phyloP scores from a whole-genome alignment of 306 rosid genomes.

The Carpinus fangiana region DNA sequence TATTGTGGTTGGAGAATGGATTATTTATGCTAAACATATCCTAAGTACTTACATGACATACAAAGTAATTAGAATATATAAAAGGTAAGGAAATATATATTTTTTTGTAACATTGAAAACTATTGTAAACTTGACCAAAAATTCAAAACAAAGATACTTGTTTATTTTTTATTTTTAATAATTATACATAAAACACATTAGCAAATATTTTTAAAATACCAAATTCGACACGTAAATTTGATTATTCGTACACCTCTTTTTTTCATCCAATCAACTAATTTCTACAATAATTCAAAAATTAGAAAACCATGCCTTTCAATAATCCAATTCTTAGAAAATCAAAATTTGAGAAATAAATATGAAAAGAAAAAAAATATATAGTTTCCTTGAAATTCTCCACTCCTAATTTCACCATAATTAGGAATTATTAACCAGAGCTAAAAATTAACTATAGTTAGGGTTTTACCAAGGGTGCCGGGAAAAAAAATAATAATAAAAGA shows the following conservation, averaged over 20 bases:
- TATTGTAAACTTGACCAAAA: not conserved
- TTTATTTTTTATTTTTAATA: no score
- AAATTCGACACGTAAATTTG: not conserved
- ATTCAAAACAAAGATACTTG: no score
- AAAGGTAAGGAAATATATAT: not conserved
- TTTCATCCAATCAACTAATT: not conserved
- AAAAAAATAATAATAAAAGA: slow-evolving; percentile 6
- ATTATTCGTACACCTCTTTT: not conserved
- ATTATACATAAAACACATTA: no score
- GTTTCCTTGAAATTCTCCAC: not conserved
- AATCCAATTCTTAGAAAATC: not conserved
- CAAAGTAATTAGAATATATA: not conserved
- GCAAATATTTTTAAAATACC: not conserved
- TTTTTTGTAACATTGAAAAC: no score
- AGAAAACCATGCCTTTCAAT: not conserved
- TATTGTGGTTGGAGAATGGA: slow-evolving; percentile 7
- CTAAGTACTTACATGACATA: not conserved
- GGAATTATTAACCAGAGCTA: slow-evolving; percentile 30
- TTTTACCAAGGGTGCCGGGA: slow-evolving; percentile 18
- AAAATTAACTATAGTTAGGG: slow-evolving; percentile 35
- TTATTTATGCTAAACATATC: not conserved
- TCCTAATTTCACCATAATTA: slow-evolving; percentile 4
- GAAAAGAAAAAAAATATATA: not conserved
- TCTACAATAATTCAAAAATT: not conserved
- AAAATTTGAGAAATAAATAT: not conserved